Conservation (phyloP, 164 flowering plant species). For the Kalanchoe fedtschenkoi region DNA sequence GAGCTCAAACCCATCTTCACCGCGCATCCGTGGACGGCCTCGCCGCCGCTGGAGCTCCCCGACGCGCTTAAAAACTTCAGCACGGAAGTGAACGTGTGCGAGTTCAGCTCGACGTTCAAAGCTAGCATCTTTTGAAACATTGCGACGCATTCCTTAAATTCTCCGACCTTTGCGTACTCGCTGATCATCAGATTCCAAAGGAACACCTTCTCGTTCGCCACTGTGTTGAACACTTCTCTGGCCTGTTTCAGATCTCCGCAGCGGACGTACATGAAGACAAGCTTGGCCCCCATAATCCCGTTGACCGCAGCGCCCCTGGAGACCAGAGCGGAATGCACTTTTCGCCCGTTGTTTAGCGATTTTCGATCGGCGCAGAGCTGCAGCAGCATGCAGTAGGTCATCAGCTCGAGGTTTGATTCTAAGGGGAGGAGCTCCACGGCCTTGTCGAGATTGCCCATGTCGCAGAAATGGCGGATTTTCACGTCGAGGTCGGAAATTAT, state of each 20-base stretch:
- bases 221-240: conserved; percentile 39
- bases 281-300: conserved; percentile 39
- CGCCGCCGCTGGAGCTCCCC: conserved; percentile 24
- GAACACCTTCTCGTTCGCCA: conserved; percentile 34
- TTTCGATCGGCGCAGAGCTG: no score
- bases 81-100: conserved; percentile 39
- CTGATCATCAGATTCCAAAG: conserved; percentile 53
- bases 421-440: no score
- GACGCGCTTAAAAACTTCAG: conserved; percentile 43
- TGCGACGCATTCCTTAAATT: conserved; percentile 28
- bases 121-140: conserved; percentile 32
- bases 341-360: no score
- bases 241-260: conserved; percentile 40
- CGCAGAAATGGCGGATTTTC: no score
- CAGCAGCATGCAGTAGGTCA: no score
- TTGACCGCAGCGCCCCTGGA: no score
- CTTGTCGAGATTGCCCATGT: no score
- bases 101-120: conserved; percentile 26
- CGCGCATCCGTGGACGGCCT: conserved; percentile 34
- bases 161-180: conserved; percentile 37
- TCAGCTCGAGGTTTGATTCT: no score
- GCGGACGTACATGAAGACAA: conserved; percentile 61
- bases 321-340: no score
- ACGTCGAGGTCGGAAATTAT: no score
- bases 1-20: conserved; percentile 32